phyloP scores from a whole-genome alignment of 257 asterid species.

The Voacanga thouarsii region DNA sequence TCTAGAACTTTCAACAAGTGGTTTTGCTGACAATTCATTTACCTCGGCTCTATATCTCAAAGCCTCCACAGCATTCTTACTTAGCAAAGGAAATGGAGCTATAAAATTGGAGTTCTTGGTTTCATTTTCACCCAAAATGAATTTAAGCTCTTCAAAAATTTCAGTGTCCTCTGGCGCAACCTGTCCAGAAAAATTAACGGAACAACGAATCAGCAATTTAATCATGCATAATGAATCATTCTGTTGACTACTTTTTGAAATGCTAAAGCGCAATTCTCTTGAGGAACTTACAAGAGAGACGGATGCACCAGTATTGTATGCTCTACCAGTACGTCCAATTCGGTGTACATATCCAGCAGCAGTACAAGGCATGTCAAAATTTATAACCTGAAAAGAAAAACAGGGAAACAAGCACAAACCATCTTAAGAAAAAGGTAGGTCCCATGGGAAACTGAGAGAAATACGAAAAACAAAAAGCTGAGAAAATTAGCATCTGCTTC shows the following conservation, averaged over 20 bases:
- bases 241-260: background rate
- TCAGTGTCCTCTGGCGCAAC: conserved; percentile 70
- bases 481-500: background rate
- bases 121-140: conserved; percentile 67
- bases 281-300: conserved; percentile 77
- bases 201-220: background rate
- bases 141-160: conserved; percentile 72
- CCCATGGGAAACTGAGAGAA: background rate
- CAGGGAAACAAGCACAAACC: background rate
- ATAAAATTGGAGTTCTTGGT: conserved; percentile 58
- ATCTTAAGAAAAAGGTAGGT: background rate
- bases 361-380: conserved; percentile 82
- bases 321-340: conserved; percentile 98
- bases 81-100: conserved; percentile 86
- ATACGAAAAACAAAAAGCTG: background rate
- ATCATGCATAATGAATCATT: background rate
- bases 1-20: background rate
- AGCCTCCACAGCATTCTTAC: conserved; percentile 82
- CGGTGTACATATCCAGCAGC: conserved; percentile 95
- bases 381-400: conserved; percentile 56
- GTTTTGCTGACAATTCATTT: background rate
- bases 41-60: conserved; percentile 99
- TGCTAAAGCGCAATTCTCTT: background rate
- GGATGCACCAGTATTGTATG: conserved; percentile 88
- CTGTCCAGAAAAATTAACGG: conserved; percentile 37